Percentiles rank a stretch among this genome's conserved stretches.
Conservation (phyloP, 768 basidiomycete species). For the Mycena rosella region DNA sequence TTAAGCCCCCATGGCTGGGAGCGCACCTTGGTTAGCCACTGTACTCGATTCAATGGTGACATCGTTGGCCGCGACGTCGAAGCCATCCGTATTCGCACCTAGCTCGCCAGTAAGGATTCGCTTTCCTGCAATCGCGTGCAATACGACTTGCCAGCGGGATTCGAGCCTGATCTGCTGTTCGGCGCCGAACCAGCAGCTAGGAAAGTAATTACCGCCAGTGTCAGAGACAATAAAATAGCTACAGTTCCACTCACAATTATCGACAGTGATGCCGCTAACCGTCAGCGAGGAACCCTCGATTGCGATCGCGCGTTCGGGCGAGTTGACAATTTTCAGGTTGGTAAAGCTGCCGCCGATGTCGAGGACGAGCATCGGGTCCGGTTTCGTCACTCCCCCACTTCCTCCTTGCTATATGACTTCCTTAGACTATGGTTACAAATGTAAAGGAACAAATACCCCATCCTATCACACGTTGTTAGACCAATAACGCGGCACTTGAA, state of each 20-base stretch:
- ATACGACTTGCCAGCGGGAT: constrained; percentile 17
- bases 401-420: constrained; percentile 22
- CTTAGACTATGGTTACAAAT: too few relatives aligned
- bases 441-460: constrained; percentile 3
- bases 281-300: constrained; percentile 36
- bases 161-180: constrained; percentile 34
- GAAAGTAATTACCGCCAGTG: neutral
- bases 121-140: too few relatives aligned
- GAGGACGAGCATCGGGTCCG: constrained; percentile 39
- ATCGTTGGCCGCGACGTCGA: constrained; percentile 38
- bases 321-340: constrained; percentile 35
- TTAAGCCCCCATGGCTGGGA: too few relatives aligned
- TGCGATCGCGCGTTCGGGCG: constrained; percentile 33
- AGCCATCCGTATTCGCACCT: constrained; percentile 41
- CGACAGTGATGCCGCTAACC: constrained; percentile 33
- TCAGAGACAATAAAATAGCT: neutral
- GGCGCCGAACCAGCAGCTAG: constrained; percentile 36
- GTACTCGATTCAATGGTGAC: constrained; percentile 33
- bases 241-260: constrained; percentile 30
- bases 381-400: constrained; percentile 35
- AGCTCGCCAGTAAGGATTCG: neutral
- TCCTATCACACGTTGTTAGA: constrained; percentile 16
- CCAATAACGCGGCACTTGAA: neutral
- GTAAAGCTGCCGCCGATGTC: constrained; percentile 39
- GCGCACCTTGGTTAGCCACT: constrained; percentile 37